Conservation (phyloP, 2,329 filamentous ascomycete species). For the Ophiostoma tasmaniense region DNA sequence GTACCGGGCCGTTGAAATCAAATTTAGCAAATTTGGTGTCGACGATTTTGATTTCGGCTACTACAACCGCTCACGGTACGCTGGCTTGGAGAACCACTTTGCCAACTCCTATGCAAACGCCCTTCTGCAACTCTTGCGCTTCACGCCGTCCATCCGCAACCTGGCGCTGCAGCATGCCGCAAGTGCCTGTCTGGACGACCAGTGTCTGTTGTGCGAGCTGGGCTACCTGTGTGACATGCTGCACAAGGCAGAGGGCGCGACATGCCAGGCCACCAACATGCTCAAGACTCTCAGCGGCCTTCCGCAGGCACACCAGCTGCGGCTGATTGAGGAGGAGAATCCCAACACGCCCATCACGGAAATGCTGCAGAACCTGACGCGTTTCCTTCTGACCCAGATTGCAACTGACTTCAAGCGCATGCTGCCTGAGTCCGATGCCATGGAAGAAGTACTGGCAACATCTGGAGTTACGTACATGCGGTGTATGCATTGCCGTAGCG, state of each 20-base stretch:
- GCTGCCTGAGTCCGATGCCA: slow-evolving; percentile 48
- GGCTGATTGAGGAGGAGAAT: slow-evolving; percentile 76
- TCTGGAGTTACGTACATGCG: slow-evolving; percentile 64
- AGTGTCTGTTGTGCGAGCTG: slow-evolving; percentile 85
- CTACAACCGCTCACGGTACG: slow-evolving; percentile 89
- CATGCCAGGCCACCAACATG: slow-evolving; percentile 93
- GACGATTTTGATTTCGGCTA: slow-evolving; percentile 98
- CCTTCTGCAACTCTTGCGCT: slow-evolving; percentile 82
- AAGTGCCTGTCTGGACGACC: slow-evolving; percentile 70
- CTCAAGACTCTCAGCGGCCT: slow-evolving; percentile 81
- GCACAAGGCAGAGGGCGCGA: slow-evolving; percentile 86
- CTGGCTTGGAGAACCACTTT: slow-evolving; percentile 91
- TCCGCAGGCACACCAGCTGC: slow-evolving; percentile 66
- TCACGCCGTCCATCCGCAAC: slow-evolving; percentile 81
- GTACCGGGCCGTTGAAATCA: slow-evolving; percentile 93
- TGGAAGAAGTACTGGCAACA: slow-evolving; percentile 68
- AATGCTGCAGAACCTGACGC: slow-evolving; percentile 78
- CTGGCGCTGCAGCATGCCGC: slow-evolving; percentile 82
- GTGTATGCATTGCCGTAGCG: slow-evolving; percentile 80
- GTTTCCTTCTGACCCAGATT: slow-evolving; percentile 79
- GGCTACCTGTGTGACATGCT: slow-evolving; percentile 98
- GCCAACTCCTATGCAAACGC: slow-evolving; percentile 94
- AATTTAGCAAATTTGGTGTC: slow-evolving; percentile 98
- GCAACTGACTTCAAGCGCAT: slow-evolving; percentile 66
- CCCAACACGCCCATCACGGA: slow-evolving; percentile 63